Percentiles rank a stretch among this genome's conserved stretches.
Evolutionary conservation across 2,329 filamentous ascomycete genomes (phyloP).

Genomic region (Dactylonectria macrodidyma): DNA sequence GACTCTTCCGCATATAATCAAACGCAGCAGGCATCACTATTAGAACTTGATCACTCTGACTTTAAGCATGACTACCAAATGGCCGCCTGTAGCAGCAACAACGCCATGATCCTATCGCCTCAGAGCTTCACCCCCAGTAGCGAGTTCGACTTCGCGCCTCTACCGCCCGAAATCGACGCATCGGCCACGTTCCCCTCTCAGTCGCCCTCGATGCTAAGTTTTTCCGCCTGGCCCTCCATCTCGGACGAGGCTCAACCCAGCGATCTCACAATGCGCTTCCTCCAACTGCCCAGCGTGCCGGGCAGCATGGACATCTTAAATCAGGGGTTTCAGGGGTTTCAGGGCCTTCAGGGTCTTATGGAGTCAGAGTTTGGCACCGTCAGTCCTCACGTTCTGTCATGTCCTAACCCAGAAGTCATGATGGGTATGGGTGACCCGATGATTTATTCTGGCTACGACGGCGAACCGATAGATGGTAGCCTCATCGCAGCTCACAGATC

Average conservation of each 20-base stretch:
- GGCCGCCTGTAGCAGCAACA: slow-evolving; percentile 60
- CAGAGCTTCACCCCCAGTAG: slow-evolving; percentile 64
- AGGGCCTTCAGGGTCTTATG: too few relatives aligned
- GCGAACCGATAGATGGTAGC: too few relatives aligned
- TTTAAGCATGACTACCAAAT: slow-evolving; percentile 69
- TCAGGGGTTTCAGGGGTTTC: too few relatives aligned
- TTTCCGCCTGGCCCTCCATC: too few relatives aligned
- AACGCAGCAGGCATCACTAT: slow-evolving; percentile 67
- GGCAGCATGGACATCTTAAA: slow-evolving; percentile 62
- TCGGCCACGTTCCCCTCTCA: slow-evolving; percentile 54
- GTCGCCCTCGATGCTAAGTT: slow-evolving; percentile 53
- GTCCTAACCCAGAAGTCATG: too few relatives aligned
- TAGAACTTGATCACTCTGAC: too few relatives aligned
- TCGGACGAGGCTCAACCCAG: slow-evolving; percentile 9
- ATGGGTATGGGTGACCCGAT: too few relatives aligned
- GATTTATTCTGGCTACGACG: too few relatives aligned
- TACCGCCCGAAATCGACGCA: slow-evolving; percentile 52
- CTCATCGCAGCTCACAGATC: too few relatives aligned
- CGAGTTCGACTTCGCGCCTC: slow-evolving; percentile 57
- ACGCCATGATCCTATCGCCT: slow-evolving; percentile 66
- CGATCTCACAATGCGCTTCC: slow-evolving; percentile 56
- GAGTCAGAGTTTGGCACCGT: slow-evolving; percentile 51
- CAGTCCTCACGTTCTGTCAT: too few relatives aligned
- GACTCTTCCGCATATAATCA: slow-evolving; percentile 43
- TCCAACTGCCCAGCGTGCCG: slow-evolving; percentile 59